Percentiles rank a stretch among this genome's conserved stretches.
phyloP scores from a whole-genome alignment of 2,329 filamentous ascomycete genomes.

The Stagonosporopsis vannaccii region DNA sequence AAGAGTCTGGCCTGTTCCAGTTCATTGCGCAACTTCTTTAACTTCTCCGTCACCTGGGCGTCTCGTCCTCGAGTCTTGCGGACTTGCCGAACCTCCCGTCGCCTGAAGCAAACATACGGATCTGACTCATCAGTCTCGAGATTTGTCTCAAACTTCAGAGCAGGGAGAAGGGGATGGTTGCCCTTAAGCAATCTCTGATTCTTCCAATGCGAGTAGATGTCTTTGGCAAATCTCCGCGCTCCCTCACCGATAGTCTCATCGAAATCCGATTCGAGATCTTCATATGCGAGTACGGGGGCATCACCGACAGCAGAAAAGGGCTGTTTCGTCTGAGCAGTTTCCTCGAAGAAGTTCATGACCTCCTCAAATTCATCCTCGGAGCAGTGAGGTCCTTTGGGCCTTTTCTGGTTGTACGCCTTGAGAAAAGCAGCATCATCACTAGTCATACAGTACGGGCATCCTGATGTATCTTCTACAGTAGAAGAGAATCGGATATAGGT shows the following conservation, averaged over 20 bases:
- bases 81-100: conserved; percentile 90
- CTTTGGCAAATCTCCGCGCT: conserved; percentile 70
- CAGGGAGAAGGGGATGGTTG: conserved; percentile 77
- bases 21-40: conserved; percentile 89
- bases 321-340: conserved; percentile 80
- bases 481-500: conserved; percentile 98
- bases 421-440: conserved; percentile 88
- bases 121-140: conserved; percentile 95
- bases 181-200: conserved; percentile 68
- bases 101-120: conserved; percentile 96
- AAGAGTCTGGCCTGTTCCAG: conserved; percentile 87
- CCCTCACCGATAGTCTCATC: conserved; percentile 64
- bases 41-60: conserved; percentile 91
- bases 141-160: conserved; percentile 91
- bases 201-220: conserved; percentile 92
- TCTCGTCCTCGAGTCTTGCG: conserved; percentile 94
- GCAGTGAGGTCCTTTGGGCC: conserved; percentile 67
- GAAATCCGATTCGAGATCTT: conserved; percentile 68
- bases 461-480: conserved; percentile 94
- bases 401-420: conserved; percentile 81
- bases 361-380: conserved; percentile 92
- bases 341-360: conserved; percentile 94
- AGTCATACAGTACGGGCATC: conserved; percentile 92
- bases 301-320: conserved; percentile 92
- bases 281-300: conserved; percentile 72